phyloP scores from a whole-genome alignment of 495 filamentous ascomycete genomes.

The Talaromyces wortmannii region DNA sequence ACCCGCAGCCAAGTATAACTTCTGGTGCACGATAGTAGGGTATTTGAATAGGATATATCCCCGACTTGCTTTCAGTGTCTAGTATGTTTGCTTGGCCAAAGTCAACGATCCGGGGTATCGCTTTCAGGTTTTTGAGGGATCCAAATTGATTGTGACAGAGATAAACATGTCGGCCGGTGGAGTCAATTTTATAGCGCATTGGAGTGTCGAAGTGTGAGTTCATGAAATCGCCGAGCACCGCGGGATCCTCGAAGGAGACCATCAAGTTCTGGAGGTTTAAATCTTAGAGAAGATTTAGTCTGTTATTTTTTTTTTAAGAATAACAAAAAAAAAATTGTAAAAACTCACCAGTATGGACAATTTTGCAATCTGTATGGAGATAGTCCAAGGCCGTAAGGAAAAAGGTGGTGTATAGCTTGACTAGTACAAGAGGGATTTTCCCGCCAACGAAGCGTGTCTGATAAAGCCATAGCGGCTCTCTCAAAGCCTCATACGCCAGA shows the following conservation, averaged over 20 bases:
- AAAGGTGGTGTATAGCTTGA: constrained; percentile 19
- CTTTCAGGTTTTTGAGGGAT: constrained; percentile 8
- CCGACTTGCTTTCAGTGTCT: constrained; percentile 1
- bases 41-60: constrained; percentile 22
- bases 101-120: constrained; percentile 26
- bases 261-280: constrained; percentile 29
- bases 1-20: constrained; percentile 25
- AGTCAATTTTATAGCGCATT: constrained; percentile 16
- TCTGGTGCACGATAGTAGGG: constrained; percentile 29
- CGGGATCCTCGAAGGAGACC: constrained; percentile 22
- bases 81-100: constrained; percentile 25
- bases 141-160: constrained; percentile 22
- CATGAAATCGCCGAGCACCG: constrained; percentile 19
- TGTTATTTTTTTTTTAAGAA: too few relatives aligned
- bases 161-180: constrained; percentile 4
- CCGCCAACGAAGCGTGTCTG: constrained; percentile 14
- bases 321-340: background rate
- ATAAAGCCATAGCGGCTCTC: constrained; percentile 24
- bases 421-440: constrained; percentile 12
- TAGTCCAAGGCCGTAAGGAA: constrained; percentile 30
- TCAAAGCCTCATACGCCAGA: constrained; percentile 23
- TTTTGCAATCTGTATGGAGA: constrained; percentile 26
- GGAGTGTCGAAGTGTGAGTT: constrained; percentile 11
- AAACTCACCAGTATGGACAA: constrained; percentile 29
- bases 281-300: constrained; percentile 12